phyloP scores from a whole-genome alignment of 164 flowering plant genomes.

The Houttuynia cordata region DNA sequence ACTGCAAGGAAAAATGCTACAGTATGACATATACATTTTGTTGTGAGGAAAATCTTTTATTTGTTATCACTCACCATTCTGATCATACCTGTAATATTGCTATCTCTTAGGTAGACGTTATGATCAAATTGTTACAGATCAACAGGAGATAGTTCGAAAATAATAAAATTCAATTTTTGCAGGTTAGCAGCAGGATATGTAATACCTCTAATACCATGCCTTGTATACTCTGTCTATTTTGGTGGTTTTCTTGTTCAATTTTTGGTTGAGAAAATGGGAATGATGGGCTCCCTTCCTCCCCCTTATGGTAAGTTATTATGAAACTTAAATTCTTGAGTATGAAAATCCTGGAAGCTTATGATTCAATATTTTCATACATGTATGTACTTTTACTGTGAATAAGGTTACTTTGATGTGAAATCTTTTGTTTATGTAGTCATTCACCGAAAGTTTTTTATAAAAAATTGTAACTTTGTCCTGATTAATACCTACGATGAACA shows the following conservation, averaged over 20 bases:
- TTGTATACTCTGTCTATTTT: slow-evolving; percentile 60
- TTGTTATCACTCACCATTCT: no score
- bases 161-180: slow-evolving; percentile 8
- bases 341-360: background rate
- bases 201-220: slow-evolving; percentile 53
- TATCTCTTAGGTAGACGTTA: background rate
- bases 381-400: no score
- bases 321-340: background rate
- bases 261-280: slow-evolving; percentile 93
- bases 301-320: slow-evolving; percentile 68
- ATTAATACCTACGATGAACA: no score
- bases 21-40: no score
- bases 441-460: no score
- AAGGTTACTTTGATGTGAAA: no score
- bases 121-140: background rate
- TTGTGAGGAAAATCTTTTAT: no score
- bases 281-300: slow-evolving; percentile 89
- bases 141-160: no score
- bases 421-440: no score
- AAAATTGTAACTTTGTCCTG: no score
- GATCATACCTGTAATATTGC: background rate
- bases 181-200: slow-evolving; percentile 58
- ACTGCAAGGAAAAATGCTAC: no score
- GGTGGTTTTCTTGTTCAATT: slow-evolving; percentile 79
- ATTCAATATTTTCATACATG: background rate